Evolutionary conservation across 2,329 filamentous ascomycete genomes (phyloP).

Genomic region (Parastagonospora avenae): DNA sequence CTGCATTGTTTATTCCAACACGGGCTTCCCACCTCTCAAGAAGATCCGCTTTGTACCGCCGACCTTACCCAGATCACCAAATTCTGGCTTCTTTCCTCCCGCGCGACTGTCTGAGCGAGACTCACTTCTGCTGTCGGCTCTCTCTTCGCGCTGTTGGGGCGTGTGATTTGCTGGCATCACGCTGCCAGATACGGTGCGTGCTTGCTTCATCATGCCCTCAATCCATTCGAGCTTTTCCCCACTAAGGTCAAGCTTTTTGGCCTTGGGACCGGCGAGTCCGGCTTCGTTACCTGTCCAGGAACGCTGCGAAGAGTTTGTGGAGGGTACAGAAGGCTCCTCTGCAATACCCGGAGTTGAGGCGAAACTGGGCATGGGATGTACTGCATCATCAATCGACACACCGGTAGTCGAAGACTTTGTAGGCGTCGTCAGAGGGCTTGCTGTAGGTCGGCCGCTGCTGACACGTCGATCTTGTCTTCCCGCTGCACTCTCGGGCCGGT

Average conservation of each 20-base stretch:
- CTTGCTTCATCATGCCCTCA: conserved; percentile 80
- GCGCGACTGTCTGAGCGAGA: conserved; percentile 33
- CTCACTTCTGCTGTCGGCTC: conserved; percentile 33
- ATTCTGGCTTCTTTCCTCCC: conserved; percentile 46
- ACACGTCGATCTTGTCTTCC: conserved; percentile 32
- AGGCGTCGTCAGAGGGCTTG: conserved; percentile 37
- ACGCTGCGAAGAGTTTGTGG: conserved; percentile 32
- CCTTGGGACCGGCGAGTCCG: conserved; percentile 72
- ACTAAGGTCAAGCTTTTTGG: conserved; percentile 66
- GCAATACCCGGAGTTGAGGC: conserved; percentile 31
- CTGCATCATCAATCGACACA: conserved; percentile 25
- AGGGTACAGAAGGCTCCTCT: conserved; percentile 31
- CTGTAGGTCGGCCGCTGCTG: conserved; percentile 22
- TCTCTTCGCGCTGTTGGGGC: conserved; percentile 20
- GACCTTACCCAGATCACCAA: conserved; percentile 73
- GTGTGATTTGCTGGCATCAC: conserved; percentile 22
- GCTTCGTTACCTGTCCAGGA: conserved; percentile 54
- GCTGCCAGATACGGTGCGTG: conserved; percentile 71
- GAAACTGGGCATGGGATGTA: conserved; percentile 32
- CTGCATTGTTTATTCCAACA: background rate
- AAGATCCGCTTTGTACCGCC: conserved; percentile 76
- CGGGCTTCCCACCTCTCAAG: conserved; percentile 47
- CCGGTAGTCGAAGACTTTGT: conserved; percentile 23
- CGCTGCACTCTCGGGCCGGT: conserved; percentile 35
- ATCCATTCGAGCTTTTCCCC: conserved; percentile 80